A percentile compares a stretch with the other conserved stretches of the same genome.
phyloP scores from a whole-genome alignment of 2,329 filamentous ascomycete species.

The Arthrobotrys iridis region DNA sequence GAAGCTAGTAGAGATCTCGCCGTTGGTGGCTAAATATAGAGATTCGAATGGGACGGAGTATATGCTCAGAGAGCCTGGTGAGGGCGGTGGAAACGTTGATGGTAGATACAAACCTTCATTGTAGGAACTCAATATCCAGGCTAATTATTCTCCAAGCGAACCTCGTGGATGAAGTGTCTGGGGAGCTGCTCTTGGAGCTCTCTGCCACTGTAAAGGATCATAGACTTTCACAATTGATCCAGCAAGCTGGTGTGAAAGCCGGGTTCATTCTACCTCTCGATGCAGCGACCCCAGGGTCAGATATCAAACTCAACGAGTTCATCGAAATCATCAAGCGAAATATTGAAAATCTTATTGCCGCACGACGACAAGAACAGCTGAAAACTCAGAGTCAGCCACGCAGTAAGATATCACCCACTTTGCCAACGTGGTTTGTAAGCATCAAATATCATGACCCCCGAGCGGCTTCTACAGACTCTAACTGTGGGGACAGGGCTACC shows the following conservation, averaged over 20 bases:
- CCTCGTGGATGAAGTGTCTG: constrained; percentile 34
- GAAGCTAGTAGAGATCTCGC: constrained; percentile 77
- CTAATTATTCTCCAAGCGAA: constrained; percentile 21
- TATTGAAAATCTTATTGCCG: constrained; percentile 29
- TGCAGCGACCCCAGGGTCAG: constrained; percentile 30
- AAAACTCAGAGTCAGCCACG: constrained; percentile 12
- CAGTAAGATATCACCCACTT: neutral
- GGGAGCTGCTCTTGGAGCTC: constrained; percentile 29
- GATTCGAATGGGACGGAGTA: constrained; percentile 69
- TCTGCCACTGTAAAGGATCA: constrained; percentile 16
- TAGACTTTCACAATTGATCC: constrained; percentile 12
- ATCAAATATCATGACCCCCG: neutral
- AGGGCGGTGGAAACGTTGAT: constrained; percentile 76
- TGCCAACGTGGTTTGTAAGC: constrained; percentile 51
- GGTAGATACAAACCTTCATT: constrained; percentile 53
- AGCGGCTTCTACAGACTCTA: neutral
- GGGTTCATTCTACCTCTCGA: constrained; percentile 31
- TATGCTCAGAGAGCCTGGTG: constrained; percentile 74
- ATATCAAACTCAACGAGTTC: constrained; percentile 38
- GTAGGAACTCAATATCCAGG: neutral
- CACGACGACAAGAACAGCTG: constrained; percentile 23
- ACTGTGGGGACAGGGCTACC: constrained; percentile 72
- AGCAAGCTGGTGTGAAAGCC: constrained; percentile 22
- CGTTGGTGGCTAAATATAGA: constrained; percentile 69
- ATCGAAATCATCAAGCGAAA: constrained; percentile 33